A percentile compares a stretch with the other conserved stretches of the same genome.
Evolutionary conservation across 2,329 filamentous ascomycete species (phyloP).

Genomic region (Colletotrichum orchidophilum): DNA sequence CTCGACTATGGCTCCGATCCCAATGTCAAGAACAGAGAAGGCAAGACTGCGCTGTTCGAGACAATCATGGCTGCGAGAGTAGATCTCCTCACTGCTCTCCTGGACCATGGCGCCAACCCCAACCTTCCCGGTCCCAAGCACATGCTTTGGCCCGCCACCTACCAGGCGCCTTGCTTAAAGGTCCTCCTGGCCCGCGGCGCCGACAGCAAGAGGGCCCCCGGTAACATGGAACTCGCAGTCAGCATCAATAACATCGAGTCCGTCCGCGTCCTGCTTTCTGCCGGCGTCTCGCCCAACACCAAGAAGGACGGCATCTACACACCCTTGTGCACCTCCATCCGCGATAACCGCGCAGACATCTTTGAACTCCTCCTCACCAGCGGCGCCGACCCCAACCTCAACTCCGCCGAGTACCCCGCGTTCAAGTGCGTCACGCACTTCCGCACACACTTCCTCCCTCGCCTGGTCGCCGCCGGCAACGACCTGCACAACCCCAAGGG

Average conservation of each 20-base stretch:
- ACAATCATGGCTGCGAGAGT: conserved; percentile 65
- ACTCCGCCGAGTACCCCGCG: conserved; percentile 70
- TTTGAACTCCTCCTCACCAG: conserved; percentile 65
- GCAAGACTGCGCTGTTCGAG: conserved; percentile 71
- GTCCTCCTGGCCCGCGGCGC: conserved; percentile 68
- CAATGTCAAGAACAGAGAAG: conserved; percentile 67
- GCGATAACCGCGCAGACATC: conserved; percentile 71
- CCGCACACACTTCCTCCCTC: conserved; percentile 67
- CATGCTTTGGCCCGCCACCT: conserved; percentile 72
- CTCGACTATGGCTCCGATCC: conserved; percentile 68
- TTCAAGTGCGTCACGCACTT: conserved; percentile 77
- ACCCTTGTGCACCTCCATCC: conserved; percentile 73
- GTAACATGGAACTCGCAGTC: conserved; percentile 71
- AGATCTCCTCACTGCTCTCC: conserved; percentile 61
- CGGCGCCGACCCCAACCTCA: conserved; percentile 70
- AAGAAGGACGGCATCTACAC: conserved; percentile 75
- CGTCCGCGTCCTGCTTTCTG: conserved; percentile 64
- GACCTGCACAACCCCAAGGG: conserved; percentile 69
- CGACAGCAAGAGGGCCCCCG: conserved; percentile 67
- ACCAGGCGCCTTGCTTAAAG: conserved; percentile 66
- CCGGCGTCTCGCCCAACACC: conserved; percentile 67
- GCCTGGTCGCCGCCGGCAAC: conserved; percentile 67
- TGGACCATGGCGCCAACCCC: conserved; percentile 69
- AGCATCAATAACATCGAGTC: conserved; percentile 72
- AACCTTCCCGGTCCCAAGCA: conserved; percentile 77